Evolutionary conservation across 2,329 filamentous ascomycete species (phyloP).

Genomic region (Fusarium longipes): DNA sequence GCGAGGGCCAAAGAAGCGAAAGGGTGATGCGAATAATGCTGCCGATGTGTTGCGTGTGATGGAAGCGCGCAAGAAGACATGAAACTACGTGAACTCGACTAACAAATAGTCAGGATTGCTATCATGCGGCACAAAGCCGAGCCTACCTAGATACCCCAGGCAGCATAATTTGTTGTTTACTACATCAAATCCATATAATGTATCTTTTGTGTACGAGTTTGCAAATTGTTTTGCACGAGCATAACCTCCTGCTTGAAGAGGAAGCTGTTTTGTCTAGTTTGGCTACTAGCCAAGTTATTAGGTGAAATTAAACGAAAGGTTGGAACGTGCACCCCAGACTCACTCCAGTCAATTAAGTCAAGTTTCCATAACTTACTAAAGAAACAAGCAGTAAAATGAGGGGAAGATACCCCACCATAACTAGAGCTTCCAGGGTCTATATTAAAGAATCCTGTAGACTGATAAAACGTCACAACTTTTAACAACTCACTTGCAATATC

Average conservation of each 20-base stretch:
- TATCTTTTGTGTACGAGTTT: neutral
- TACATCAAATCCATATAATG: neutral
- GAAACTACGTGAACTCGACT: constrained; percentile 4
- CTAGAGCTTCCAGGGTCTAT: constrained; percentile 19
- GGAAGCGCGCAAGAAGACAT: constrained; percentile 64
- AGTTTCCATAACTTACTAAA: constrained; percentile 1
- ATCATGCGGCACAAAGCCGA: constrained; percentile 22
- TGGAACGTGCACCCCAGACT: constrained; percentile 19
- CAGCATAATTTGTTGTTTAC: neutral
- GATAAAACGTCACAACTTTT: constrained; percentile 37
- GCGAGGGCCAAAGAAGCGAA: constrained; percentile 78
- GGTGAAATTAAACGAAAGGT: constrained; percentile 2
- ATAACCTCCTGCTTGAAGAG: constrained; percentile 21
- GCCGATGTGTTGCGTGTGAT: constrained; percentile 84
- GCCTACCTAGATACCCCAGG: constrained; percentile 19
- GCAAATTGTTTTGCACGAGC: neutral
- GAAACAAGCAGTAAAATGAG: constrained; percentile 26
- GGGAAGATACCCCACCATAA: constrained; percentile 39
- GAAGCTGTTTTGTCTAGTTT: constrained; percentile 25
- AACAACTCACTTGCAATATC: constrained; percentile 27
- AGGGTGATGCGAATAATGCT: constrained; percentile 81
- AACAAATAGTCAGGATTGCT: neutral
- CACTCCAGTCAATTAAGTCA: constrained; percentile 4
- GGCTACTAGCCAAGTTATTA: constrained; percentile 16
- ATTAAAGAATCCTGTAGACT: constrained; percentile 16